Conservation (phyloP, 371 early-diverging fungal species). For the Rozella allomycis region DNA sequence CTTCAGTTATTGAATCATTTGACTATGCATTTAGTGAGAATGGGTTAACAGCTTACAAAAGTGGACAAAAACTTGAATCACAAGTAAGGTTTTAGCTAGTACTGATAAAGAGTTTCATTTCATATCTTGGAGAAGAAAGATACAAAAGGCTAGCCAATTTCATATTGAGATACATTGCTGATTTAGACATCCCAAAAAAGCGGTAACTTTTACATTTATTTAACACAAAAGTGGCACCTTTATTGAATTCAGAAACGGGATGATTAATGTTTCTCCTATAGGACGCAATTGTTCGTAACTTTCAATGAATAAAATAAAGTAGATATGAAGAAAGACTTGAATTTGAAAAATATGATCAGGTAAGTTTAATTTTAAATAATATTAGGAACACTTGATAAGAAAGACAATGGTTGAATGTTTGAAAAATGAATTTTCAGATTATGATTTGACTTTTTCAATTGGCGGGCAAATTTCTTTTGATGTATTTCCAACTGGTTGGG, state of each 20-base stretch:
- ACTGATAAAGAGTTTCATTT: slow-evolving; percentile 61
- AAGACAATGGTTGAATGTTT: slow-evolving; percentile 66
- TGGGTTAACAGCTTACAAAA: slow-evolving; percentile 86
- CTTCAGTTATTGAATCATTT: slow-evolving; percentile 56
- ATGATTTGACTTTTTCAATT: slow-evolving; percentile 82
- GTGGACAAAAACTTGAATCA: slow-evolving; percentile 48
- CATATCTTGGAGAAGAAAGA: slow-evolving; percentile 83
- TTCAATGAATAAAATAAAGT: neutral
- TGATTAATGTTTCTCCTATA: slow-evolving; percentile 98
- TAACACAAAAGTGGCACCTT: slow-evolving; percentile 67
- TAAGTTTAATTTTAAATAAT: slow-evolving; percentile 6
- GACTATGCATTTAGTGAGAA: slow-evolving; percentile 98
- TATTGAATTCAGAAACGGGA: slow-evolving; percentile 96
- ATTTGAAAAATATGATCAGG: slow-evolving; percentile 80
- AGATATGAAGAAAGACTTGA: slow-evolving; percentile 54
- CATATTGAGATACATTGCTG: slow-evolving; percentile 78
- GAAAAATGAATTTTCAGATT: slow-evolving; percentile 65
- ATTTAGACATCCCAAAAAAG: slow-evolving; percentile 85
- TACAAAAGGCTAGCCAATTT: slow-evolving; percentile 87
- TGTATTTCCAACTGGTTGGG: slow-evolving; percentile 99
- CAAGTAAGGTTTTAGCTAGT: slow-evolving; percentile 15
- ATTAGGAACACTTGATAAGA: slow-evolving; percentile 44
- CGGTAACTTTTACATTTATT: slow-evolving; percentile 29
- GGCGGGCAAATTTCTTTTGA: slow-evolving; percentile 99
- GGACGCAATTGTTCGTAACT: slow-evolving; percentile 84